Base-by-base conservation (phyloP, 768 basidiomycete species). In the Collybiopsis luxurians region DNA sequence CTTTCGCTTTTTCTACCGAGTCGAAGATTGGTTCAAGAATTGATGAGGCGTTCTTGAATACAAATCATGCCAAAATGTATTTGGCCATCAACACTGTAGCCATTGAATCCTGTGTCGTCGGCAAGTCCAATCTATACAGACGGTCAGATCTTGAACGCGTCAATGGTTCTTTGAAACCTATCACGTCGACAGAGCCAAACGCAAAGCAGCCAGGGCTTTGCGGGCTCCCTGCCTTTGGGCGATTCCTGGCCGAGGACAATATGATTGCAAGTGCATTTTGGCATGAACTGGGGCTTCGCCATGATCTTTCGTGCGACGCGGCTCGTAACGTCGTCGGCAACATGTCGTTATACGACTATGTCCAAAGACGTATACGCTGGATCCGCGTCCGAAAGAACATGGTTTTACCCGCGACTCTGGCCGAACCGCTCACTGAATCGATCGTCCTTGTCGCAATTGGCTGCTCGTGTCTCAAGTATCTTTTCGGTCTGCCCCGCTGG, bases 21-120 rank as follows among this genome's bases (percentile, higher is more conserved):
- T 73, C 79, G 40, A 76, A 76, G 50, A 75, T 94, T 56, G 97
- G 97, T 2, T 86, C 94, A 27, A 78, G 83, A 59, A 77, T 98
- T 26, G 97, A 99, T 73, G 90, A 93, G 59, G 93, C 92, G 0
- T 99, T 96, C 70, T 74, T 99, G 56, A 98, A 98, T 69, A 96
- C 95, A 4, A 98, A 93, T 59, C 97, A 98, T 65, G 93, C 96
- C 24, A 98, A 95, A 73, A 95, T 98, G 90, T 98, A 98, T 65
- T 80, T 98, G 52, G 95, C 94, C 10, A 92, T 98, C 67, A 95
- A 96, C 73, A 82, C 89, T 0, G 74, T 90, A 45, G 92, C 90
- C 11, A 73, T 95, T 42, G 96, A 97, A 55, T 96, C 95, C 1
- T 99, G 97, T 65, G 94, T 98, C 4, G 88, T 97, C 57, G 97